Evolutionary conservation across 2,329 filamentous ascomycete species (phyloP).

Genomic region (Claviceps fusiformis): DNA sequence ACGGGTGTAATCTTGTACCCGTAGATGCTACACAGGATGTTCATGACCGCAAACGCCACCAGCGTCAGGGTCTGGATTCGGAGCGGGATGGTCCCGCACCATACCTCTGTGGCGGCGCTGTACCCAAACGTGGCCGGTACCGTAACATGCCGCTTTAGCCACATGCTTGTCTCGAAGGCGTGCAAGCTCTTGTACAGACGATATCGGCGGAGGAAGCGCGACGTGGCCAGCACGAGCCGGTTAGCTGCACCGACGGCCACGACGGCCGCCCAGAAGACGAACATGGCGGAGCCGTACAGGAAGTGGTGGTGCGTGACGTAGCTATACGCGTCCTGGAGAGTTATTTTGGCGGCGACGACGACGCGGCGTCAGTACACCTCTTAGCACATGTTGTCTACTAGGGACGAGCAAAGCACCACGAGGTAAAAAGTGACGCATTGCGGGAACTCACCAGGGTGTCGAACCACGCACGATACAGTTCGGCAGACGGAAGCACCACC

Average conservation of each 20-base stretch:
- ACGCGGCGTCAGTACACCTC: neutral
- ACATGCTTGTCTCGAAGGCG: constrained; percentile 7
- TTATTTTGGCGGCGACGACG: neutral
- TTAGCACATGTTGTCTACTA: neutral
- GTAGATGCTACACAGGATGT: constrained; percentile 21
- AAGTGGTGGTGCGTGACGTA: constrained; percentile 23
- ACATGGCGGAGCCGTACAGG: constrained; percentile 23
- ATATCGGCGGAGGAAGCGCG: neutral
- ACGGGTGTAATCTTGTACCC: constrained; percentile 24
- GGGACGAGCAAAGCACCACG: neutral
- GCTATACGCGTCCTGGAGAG: constrained; percentile 11
- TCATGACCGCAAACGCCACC: constrained; percentile 23
- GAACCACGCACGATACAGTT: constrained; percentile 21
- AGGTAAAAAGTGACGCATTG: neutral
- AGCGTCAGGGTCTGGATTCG: constrained; percentile 29
- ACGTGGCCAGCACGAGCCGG: constrained; percentile 12
- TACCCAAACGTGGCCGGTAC: constrained; percentile 31
- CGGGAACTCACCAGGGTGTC: constrained; percentile 23
- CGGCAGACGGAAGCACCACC: constrained; percentile 20
- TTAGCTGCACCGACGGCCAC: constrained; percentile 21
- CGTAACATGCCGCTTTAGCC: constrained; percentile 20
- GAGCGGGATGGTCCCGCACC: constrained; percentile 31
- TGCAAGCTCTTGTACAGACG: neutral
- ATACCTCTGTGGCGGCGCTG: constrained; percentile 27
- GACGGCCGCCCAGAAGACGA: constrained; percentile 27